phyloP scores from a whole-genome alignment of 495 filamentous ascomycete species.

The Trichoderma asperelloides region DNA sequence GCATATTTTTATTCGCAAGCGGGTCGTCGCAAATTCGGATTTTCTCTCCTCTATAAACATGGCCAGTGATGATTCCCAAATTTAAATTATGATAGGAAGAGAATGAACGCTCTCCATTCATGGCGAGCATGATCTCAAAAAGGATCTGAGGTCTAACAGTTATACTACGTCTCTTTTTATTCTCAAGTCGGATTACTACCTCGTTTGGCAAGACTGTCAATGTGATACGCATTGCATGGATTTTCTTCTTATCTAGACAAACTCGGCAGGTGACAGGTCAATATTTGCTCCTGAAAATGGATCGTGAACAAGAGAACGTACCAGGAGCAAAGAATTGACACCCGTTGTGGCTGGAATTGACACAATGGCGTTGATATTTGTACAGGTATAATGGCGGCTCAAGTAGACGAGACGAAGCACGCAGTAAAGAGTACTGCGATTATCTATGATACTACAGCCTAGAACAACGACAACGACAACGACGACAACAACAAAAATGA shows the following conservation, averaged over 20 bases:
- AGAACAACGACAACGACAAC: too few species aligned
- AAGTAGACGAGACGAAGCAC: too few species aligned
- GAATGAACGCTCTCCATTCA: conserved; percentile 36
- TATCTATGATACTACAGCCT: too few species aligned
- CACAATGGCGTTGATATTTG: too few species aligned
- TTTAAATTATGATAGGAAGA: conserved; percentile 52
- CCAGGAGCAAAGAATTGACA: too few species aligned
- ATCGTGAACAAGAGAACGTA: too few species aligned
- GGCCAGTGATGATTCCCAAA: conserved; percentile 48
- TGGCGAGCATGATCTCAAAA: conserved; percentile 46
- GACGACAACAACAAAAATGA: too few species aligned
- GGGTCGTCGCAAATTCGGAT: not conserved
- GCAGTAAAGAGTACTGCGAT: too few species aligned
- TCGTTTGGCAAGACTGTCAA: not conserved
- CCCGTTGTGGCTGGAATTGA: too few species aligned
- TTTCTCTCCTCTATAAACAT: conserved; percentile 18
- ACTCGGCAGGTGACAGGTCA: not conserved
- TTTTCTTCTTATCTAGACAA: not conserved
- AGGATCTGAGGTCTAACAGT: conserved; percentile 43
- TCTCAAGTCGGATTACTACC: not conserved
- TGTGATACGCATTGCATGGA: not conserved
- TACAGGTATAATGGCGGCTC: too few species aligned
- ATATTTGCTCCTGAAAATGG: too few species aligned
- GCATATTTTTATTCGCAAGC: not conserved
- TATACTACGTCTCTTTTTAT: not conserved